Base-by-base conservation (phyloP, 2,329 filamentous ascomycete species). In the Lithohypha guttulata region DNA sequence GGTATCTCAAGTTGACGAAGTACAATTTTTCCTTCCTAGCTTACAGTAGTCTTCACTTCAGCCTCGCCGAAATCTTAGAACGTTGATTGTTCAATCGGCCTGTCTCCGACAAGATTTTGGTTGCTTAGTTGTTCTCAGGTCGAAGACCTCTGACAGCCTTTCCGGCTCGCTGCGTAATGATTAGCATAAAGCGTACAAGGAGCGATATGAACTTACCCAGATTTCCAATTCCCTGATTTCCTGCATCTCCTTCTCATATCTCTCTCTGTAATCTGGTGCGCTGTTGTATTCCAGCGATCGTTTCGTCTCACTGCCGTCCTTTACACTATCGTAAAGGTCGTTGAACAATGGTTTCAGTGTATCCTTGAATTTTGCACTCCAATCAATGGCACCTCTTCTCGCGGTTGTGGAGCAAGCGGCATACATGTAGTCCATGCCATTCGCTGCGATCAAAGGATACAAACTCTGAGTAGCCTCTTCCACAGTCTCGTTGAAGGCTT, bases 361-460 rank as follows among this genome's bases (percentile, higher is more conserved):
- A 55, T 89, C 83, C 83, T 95, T 95, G 85, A 98, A 98, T 63
- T 75, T 76, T 66, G 81, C 80, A 63, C 81, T 89, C 91, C 91
- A 98, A 77, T 98, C 91, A 63, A 98, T 93, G 69, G 91, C 91
- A 68, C 91, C 91, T 62, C 91, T 87, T 61, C 91, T 85, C 60
- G 91, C 91, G 43, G 91, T 98, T 62, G 91, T 98, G 50, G 89
- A 96, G 83, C 91, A 98, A 54, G 91, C 91, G 64, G 89, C 87
- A 74, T 93, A 98, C 91, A 98, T 98, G 86, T 93, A 98, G 75
- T 98, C 91, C 91, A 98, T 96, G 61, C 91, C 91, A 70, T 96
- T 83, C 69, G 77, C 78, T 61, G 89, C 91, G 60, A 98, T 98
- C 61, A 98, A 76, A 51, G 91, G 91, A 77, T 98, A 98, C 60